Percentiles rank a stretch among this genome's conserved stretches.
phyloP scores from a whole-genome alignment of 1,284 basidiomycete species.

The Cryptococcus jaspeensis region DNA sequence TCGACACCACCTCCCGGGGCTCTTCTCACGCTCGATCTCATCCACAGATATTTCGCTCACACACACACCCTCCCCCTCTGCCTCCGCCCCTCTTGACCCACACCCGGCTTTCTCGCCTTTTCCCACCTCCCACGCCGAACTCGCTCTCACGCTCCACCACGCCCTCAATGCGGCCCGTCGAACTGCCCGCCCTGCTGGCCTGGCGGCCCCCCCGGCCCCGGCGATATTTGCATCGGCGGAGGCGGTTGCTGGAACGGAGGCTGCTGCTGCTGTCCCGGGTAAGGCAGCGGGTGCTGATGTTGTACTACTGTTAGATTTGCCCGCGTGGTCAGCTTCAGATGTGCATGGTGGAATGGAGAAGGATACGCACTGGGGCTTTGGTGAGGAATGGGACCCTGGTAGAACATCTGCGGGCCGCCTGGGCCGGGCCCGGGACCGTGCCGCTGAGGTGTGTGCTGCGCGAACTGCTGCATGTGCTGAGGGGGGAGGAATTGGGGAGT shows the following conservation, averaged over 20 bases:
- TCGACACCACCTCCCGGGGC: too few species aligned
- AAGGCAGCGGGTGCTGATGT: conserved; percentile 6
- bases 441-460: conserved; percentile 27
- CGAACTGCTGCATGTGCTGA: conserved; percentile 39
- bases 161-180: too few species aligned
- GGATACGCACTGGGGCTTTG: conserved; percentile 41
- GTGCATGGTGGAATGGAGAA: background rate
- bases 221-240: conserved; percentile 8
- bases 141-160: background rate
- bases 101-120: too few species aligned
- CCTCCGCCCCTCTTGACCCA: background rate
- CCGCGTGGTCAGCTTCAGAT: background rate
- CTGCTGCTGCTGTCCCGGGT: conserved; percentile 2
- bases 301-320: conserved; percentile 9
- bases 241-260: conserved; percentile 13
- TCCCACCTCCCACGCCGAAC: background rate
- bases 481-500: conserved; percentile 42
- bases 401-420: conserved; percentile 26
- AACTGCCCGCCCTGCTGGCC: too few species aligned
- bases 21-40: background rate
- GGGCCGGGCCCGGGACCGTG: conserved; percentile 19
- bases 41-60: background rate
- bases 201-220: background rate
- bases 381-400: conserved; percentile 31
- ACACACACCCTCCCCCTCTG: conserved; percentile 3